These are phyloP conservation scores for Suillus clintonianus DNA, from an alignment of 768 basidiomycete genomes.

Conservation along the genomic window DNA sequence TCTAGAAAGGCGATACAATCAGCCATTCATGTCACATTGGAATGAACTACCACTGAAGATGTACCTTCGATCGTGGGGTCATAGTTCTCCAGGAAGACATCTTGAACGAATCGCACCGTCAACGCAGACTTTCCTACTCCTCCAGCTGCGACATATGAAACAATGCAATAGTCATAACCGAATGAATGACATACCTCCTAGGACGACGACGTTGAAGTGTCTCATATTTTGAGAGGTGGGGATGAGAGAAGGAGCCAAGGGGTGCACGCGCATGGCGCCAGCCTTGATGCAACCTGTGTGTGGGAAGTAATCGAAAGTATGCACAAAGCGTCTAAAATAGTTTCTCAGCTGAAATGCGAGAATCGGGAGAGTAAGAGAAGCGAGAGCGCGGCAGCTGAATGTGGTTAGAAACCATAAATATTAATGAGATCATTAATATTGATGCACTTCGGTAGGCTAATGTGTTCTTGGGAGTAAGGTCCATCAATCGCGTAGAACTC, in stretches of 20 bases:
- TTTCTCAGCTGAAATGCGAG: constrained; percentile 3
- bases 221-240: constrained; percentile 47
- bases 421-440: not conserved
- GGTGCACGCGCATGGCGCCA: not conserved
- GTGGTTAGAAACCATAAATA: not conserved
- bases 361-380: not conserved
- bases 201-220: constrained; percentile 75
- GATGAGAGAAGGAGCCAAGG: not conserved
- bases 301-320: constrained; percentile 2
- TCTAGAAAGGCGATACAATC: constrained; percentile 43
- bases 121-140: constrained; percentile 89
- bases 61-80: constrained; percentile 85
- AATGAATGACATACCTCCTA: constrained; percentile 59
- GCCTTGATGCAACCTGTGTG: not conserved
- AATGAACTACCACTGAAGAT: constrained; percentile 6
- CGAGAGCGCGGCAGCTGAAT: not conserved
- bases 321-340: constrained; percentile 1
- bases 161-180: constrained; percentile 7
- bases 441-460: not conserved
- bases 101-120: constrained; percentile 75
- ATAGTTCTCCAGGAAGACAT: constrained; percentile 74
- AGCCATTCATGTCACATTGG: constrained; percentile 7
- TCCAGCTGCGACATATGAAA: constrained; percentile 53
- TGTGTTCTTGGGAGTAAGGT: not conserved
- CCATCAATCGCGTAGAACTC: not conserved